Conservation (phyloP, 192 early-diverging fungal genomes). For the Spizellomyces sp. region DNA sequence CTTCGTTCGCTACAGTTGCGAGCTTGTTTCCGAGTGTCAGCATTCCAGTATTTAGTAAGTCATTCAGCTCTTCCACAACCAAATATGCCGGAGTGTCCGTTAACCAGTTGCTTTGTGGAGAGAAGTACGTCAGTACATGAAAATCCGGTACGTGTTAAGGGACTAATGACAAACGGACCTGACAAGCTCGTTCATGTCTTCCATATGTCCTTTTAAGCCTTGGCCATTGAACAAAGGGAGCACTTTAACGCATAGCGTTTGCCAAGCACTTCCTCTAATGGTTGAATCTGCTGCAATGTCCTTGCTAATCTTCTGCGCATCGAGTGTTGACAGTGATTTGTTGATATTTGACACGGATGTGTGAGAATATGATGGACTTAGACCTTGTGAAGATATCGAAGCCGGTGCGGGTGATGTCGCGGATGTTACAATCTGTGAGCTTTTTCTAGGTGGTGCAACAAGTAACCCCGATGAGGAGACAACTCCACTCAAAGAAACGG, state of each 20-base stretch:
- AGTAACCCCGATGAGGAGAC: not conserved
- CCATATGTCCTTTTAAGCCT: conserved; percentile 76
- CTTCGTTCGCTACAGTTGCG: conserved; percentile 67
- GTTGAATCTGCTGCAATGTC: conserved; percentile 5
- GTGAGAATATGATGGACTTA: conserved; percentile 9
- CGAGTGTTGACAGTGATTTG: conserved; percentile 18
- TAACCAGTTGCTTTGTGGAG: not conserved
- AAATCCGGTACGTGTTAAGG: not conserved
- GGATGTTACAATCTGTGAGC: not conserved
- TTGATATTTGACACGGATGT: conserved; percentile 13
- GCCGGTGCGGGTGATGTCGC: not conserved
- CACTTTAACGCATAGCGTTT: conserved; percentile 67
- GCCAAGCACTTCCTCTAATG: conserved; percentile 57
- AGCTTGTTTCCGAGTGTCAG: conserved; percentile 68
- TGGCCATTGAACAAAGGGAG: conserved; percentile 89
- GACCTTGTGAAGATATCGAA: conserved; percentile 5
- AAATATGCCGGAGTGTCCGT: not conserved
- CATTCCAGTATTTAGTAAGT: conserved; percentile 64
- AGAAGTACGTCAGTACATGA: conserved; percentile 9
- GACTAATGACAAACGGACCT: conserved; percentile 46
- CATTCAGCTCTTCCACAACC: conserved; percentile 59
- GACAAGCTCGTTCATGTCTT: conserved; percentile 81
- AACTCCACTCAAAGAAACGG: not conserved
- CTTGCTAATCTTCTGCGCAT: conserved; percentile 8
- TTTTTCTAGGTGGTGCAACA: not conserved